A percentile compares a stretch with the other conserved stretches of the same genome.
Conservation (phyloP, 2,329 filamentous ascomycete species). For the Aspergillus pseudonomiae region DNA sequence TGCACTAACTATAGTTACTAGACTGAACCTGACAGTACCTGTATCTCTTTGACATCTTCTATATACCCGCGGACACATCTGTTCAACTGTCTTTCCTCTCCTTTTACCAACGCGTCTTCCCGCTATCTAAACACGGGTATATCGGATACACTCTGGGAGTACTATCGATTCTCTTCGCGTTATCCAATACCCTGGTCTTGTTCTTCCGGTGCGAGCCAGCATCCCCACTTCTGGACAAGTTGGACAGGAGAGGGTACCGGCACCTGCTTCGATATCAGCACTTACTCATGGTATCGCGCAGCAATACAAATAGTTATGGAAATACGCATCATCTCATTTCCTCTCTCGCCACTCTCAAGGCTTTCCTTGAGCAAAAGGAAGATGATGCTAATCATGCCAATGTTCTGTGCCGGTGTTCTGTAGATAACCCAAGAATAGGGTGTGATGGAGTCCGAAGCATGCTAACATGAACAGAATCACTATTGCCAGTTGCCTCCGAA, state of each 20-base stretch:
- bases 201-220: conserved; percentile 38
- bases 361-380: conserved; percentile 53
- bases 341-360: conserved; percentile 48
- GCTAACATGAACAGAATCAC: conserved; percentile 37
- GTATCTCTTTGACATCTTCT: too few species aligned
- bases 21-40: too few species aligned
- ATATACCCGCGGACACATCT: too few species aligned
- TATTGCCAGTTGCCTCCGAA: conserved; percentile 45
- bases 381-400: conserved; percentile 37
- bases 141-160: too few species aligned
- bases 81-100: too few species aligned
- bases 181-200: conserved; percentile 26
- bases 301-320: conserved; percentile 52
- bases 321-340: conserved; percentile 56
- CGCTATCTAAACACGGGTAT: too few species aligned
- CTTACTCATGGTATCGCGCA: conserved; percentile 56
- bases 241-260: conserved; percentile 56
- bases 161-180: too few species aligned
- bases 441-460: neutral
- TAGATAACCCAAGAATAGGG: conserved; percentile 26
- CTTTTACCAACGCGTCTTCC: too few species aligned
- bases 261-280: conserved; percentile 54
- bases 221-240: conserved; percentile 53
- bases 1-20: neutral
- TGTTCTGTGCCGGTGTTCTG: conserved; percentile 50